These are phyloP conservation scores for Leptodontidium sp. DNA, from an alignment of 2,329 filamentous ascomycete genomes.

Conservation along the genomic window DNA sequence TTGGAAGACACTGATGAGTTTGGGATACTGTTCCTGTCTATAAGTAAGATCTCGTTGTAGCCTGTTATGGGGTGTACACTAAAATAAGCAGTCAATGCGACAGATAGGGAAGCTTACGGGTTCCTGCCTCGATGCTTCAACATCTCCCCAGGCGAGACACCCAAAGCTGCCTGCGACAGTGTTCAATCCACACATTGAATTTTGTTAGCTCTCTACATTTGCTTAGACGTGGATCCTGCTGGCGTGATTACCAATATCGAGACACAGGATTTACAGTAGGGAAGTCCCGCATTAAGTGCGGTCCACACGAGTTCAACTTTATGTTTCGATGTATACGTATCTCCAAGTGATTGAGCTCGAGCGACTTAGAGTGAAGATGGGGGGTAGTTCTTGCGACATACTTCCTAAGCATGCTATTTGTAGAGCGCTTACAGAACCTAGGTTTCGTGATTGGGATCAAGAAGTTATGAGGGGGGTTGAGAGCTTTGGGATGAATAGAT, in stretches of 20 bases:
- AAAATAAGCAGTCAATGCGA: constrained; percentile 22
- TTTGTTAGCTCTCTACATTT: background rate
- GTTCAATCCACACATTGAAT: background rate
- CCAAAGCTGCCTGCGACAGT: background rate
- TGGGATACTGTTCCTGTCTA: constrained; percentile 50
- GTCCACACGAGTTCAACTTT: too few species aligned
- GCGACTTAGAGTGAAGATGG: too few species aligned
- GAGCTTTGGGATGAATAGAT: too few species aligned
- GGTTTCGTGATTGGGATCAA: too few species aligned
- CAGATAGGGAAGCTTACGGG: constrained; percentile 20
- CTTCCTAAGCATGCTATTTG: background rate
- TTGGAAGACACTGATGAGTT: constrained; percentile 54
- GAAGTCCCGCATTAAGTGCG: too few species aligned
- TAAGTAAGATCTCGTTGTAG: constrained; percentile 42
- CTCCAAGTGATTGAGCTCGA: background rate
- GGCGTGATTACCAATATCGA: background rate
- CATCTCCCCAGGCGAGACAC: background rate
- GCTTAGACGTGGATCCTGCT: background rate
- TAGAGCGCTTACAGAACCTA: too few species aligned
- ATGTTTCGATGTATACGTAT: too few species aligned
- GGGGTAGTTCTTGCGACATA: too few species aligned
- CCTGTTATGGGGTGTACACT: background rate
- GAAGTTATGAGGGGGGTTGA: too few species aligned
- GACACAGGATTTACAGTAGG: background rate
- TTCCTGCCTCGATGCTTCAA: constrained; percentile 10